A percentile compares a stretch with the other conserved stretches of the same genome.
Evolutionary conservation across 768 basidiomycete genomes (phyloP).

Genomic region (Phlebiopsis gigantea): DNA sequence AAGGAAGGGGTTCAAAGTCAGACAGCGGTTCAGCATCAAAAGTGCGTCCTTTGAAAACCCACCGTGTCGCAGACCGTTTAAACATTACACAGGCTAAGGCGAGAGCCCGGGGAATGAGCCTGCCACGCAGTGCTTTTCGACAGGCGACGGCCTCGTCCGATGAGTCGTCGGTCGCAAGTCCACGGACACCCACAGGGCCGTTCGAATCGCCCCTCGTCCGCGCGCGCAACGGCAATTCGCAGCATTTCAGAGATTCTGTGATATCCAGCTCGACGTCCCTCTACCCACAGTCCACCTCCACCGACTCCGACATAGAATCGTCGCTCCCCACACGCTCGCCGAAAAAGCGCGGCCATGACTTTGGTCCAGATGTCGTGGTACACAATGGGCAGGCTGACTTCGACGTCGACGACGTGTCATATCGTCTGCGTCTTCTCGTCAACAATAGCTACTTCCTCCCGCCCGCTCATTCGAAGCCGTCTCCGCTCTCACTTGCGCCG

Average conservation of each 20-base stretch:
- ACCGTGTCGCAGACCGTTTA: not conserved
- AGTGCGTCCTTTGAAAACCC: constrained; percentile 14
- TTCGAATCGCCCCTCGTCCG: constrained; percentile 9
- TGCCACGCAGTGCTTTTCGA: constrained; percentile 29
- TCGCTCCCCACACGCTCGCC: constrained; percentile 59
- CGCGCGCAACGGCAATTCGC: constrained; percentile 14
- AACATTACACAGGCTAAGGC: constrained; percentile 26
- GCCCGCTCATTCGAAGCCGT: constrained; percentile 81
- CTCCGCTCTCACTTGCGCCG: constrained; percentile 56
- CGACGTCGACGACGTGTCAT: constrained; percentile 74
- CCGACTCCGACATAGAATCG: constrained; percentile 58
- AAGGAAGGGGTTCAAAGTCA: constrained; percentile 17
- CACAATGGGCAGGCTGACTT: constrained; percentile 26
- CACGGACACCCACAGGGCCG: constrained; percentile 19
- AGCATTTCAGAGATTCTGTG: constrained; percentile 38
- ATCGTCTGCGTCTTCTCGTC: constrained; percentile 77
- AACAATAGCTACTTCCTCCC: constrained; percentile 88
- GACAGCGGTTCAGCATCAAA: constrained; percentile 21
- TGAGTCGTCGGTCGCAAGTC: constrained; percentile 25
- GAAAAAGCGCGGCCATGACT: constrained; percentile 36
- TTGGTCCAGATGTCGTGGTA: constrained; percentile 29
- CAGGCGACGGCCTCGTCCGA: constrained; percentile 21
- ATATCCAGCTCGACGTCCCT: constrained; percentile 71
- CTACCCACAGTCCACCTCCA: constrained; percentile 70
- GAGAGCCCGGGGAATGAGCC: constrained; percentile 28